Conservation (phyloP, 2,329 filamentous ascomycete genomes). For the Ophiostoma montium region DNA sequence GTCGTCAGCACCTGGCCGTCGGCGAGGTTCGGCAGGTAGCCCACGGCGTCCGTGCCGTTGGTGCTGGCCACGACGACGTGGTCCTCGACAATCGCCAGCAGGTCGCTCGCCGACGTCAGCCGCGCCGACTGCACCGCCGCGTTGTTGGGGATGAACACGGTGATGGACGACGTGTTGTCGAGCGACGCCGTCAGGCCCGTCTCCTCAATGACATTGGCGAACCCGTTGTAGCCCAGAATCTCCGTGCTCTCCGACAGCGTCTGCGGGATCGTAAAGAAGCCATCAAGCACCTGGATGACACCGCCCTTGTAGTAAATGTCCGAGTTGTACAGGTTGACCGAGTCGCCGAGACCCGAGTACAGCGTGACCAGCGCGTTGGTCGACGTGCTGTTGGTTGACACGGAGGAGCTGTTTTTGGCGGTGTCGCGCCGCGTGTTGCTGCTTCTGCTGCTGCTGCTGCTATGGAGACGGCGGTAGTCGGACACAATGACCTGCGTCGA, state of each 20-base stretch:
- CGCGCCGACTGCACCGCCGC: conserved; percentile 8
- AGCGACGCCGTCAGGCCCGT: conserved; percentile 4
- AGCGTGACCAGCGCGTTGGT: conserved; percentile 7
- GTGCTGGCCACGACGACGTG: conserved; percentile 6
- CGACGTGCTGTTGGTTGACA: conserved; percentile 7
- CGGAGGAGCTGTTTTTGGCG: background rate
- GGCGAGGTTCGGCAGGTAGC: conserved; percentile 10
- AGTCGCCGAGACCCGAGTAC: conserved; percentile 10
- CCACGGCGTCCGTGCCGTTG: background rate
- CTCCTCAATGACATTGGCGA: conserved; percentile 6
- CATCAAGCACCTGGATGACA: conserved; percentile 9
- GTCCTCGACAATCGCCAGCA: conserved; percentile 5
- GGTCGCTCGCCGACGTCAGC: conserved; percentile 3
- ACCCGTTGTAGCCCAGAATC: conserved; percentile 8
- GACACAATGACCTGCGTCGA: conserved; percentile 11
- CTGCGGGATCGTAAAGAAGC: conserved; percentile 9
- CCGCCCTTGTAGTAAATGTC: conserved; percentile 8
- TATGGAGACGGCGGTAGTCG: conserved; percentile 7
- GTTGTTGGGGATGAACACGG: conserved; percentile 11
- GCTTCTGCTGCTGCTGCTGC: background rate
- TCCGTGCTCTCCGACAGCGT: conserved; percentile 6
- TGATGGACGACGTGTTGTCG: conserved; percentile 10
- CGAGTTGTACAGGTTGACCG: conserved; percentile 9
- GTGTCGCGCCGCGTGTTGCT: background rate
- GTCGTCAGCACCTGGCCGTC: conserved; percentile 10